Conservation (phyloP, 495 filamentous ascomycete genomes). For the Lichina pygmaea region DNA sequence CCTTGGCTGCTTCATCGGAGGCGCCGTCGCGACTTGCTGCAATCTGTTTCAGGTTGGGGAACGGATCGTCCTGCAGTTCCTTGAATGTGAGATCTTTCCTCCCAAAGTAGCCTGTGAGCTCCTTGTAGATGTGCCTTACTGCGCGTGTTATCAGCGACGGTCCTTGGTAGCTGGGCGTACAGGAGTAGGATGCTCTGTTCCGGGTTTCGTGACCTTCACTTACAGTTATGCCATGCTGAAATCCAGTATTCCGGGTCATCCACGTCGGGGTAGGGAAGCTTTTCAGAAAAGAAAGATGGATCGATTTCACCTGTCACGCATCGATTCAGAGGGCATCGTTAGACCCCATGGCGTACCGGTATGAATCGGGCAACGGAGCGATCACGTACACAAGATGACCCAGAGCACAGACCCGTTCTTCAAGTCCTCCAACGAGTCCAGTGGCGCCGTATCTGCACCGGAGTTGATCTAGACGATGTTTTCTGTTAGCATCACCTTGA, state of each 20-base stretch:
- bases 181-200: not conserved
- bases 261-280: conserved; percentile 27
- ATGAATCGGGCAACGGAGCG: not conserved
- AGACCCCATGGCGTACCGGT: not conserved
- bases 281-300: conserved; percentile 36
- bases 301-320: conserved; percentile 27
- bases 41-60: conserved; percentile 31
- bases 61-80: conserved; percentile 17
- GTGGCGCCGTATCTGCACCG: conserved; percentile 19
- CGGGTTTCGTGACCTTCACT: not conserved
- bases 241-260: conserved; percentile 11
- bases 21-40: conserved; percentile 16
- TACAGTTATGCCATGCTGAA: conserved; percentile 14
- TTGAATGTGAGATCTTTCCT: conserved; percentile 24
- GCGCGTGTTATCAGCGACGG: not conserved
- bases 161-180: not conserved
- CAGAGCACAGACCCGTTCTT: conserved; percentile 50
- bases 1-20: conserved; percentile 8
- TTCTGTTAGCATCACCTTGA: not conserved
- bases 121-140: conserved; percentile 40
- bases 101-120: conserved; percentile 35
- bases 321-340: conserved; percentile 1
- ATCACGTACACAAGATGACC: conserved; percentile 23
- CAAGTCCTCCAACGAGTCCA: conserved; percentile 29
- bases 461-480: conserved; percentile 17